Evolutionary conservation across 257 asterid genomes (phyloP).

Genomic region (Petunia secreta): DNA sequence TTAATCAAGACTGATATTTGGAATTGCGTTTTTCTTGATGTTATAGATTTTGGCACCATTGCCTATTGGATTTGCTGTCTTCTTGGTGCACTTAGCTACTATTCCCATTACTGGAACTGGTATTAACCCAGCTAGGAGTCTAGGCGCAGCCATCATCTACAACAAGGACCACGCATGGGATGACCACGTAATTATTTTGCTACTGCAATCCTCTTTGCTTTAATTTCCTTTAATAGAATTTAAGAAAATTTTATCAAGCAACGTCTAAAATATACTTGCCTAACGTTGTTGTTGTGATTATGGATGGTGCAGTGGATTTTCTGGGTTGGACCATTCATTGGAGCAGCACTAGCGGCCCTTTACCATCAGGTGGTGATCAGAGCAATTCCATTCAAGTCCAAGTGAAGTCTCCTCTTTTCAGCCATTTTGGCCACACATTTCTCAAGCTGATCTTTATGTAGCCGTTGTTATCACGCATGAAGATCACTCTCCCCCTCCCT

Average conservation of each 20-base stretch:
- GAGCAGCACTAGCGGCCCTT: slow-evolving; percentile 47
- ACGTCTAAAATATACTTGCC: not conserved
- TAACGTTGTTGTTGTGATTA: not conserved
- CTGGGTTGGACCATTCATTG: slow-evolving; percentile 48
- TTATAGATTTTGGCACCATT: slow-evolving; percentile 40
- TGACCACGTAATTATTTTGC: slow-evolving; percentile 32
- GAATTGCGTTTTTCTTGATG: not conserved
- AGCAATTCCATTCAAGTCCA: slow-evolving; percentile 49
- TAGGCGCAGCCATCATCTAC: slow-evolving; percentile 45
- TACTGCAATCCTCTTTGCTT: not conserved
- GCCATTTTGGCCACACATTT: not conserved
- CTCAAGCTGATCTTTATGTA: not conserved
- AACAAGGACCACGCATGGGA: slow-evolving; percentile 39
- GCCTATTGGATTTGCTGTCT: slow-evolving; percentile 49
- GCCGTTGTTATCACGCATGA: too few relatives aligned
- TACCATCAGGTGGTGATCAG: slow-evolving; percentile 46
- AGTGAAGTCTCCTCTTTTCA: not conserved
- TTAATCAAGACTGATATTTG: not conserved
- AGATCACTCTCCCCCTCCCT: not conserved
- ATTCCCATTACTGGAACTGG: slow-evolving; percentile 49
- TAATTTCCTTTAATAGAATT: too few relatives aligned
- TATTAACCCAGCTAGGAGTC: slow-evolving; percentile 47
- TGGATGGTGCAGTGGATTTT: slow-evolving; percentile 42
- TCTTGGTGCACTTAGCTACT: slow-evolving; percentile 47
- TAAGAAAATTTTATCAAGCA: not conserved